Evolutionary conservation across 352 stramenopile genomes (phyloP), one percentile per base, ranked within the genome.

Genomic region (Halophytophthora polymorphica): DNA sequence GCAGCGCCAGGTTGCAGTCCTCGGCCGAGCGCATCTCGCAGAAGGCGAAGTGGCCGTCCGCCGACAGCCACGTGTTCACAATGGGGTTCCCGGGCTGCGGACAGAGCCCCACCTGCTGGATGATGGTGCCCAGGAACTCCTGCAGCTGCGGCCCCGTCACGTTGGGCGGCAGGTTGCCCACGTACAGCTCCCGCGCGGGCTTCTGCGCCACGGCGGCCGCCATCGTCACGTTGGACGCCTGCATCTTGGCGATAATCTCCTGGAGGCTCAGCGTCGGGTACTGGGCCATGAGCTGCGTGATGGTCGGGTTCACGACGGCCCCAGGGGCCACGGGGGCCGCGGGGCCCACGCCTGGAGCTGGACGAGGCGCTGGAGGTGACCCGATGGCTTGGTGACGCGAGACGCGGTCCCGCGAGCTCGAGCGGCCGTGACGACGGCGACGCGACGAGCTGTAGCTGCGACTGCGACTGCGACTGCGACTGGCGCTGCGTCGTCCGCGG

Each of bases 171-270:
- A 95, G 62, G 42, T 95, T 95, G 44, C 85, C 85, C 12, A 95
- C 81, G 47, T 95, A 95, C 39, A 95, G 52, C 44, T 95, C 85
- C 28, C 85, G 76, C 4, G 81, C 78, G 2, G 85, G 85, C 51
- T 95, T 95, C 61, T 88, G 72, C 6, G 80, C 79, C 7, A 83
- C 79, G 10, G 77, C 78, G 0, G 84, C 80, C 0, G 81, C 78
- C 69, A 92, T 73, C 25, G 80, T 82, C 41, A 86, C 73, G 17
- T 84, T 91, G 1, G 71, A 86, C 8, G 84, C 79, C 34, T 92
- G 83, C 85, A 95, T 93, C 61, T 95, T 95, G 41, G 80, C 68
- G 35, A 95, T 90, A 46, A 95, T 93, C 21, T 95, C 85, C 50
- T 95, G 85, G 0, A 95, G 69, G 70, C 85, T 95, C 69, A 95